Evolutionary conservation across 176 grass and related monocot genomes (phyloP), one percentile per base, ranked within the genome.

Genomic region (Phragmites australis): DNA sequence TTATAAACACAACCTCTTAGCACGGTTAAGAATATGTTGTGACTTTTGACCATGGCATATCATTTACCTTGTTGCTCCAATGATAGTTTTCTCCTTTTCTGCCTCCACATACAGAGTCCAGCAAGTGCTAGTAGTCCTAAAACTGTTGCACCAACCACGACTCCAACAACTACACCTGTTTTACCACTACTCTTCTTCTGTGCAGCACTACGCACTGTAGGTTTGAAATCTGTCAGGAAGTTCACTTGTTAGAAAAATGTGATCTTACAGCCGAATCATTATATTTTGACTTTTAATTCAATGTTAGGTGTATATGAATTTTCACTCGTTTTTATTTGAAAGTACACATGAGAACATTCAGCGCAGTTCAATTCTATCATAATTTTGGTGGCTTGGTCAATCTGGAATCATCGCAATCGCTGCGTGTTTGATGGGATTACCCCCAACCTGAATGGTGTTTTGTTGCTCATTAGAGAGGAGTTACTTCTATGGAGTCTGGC

Each of bases 191-290:
- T 80, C 7, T 65, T 77, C 76, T 65, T 74, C 27, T 65, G 65
- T 63, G 55, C 30, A 51, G 55, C 55, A 25, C 50, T 84, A 71
- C 72, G 57, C 12, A 93, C 92, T 41, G 85, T 89, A 80, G 92
- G 86, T 22, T 0, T 75, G 70, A 98, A 98, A 55, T 98, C 92
- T 98, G 75, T 53, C 43, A 78, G 22, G 69, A 78, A 39, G 29
- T 76, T 22, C 61, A 83, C 21, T 76, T 56, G 18, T 93, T 89
- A 86, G 66, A 16, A 68, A 70, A 16, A 87, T 46, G 17, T 3
- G 5, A 56, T 48, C 4, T 8, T 34, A 47, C 58, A 55, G 8
- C 3, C 1, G 18, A 82, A 51, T 67, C 26, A 47, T 6, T 74
- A 85, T 42, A 74, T 80, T 53, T 48, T 1, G 31, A 76, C 19